Evolutionary conservation across 345 rosid species (phyloP), one percentile per base, ranked within the genome.

Genomic region (Eucalyptus sp.): DNA sequence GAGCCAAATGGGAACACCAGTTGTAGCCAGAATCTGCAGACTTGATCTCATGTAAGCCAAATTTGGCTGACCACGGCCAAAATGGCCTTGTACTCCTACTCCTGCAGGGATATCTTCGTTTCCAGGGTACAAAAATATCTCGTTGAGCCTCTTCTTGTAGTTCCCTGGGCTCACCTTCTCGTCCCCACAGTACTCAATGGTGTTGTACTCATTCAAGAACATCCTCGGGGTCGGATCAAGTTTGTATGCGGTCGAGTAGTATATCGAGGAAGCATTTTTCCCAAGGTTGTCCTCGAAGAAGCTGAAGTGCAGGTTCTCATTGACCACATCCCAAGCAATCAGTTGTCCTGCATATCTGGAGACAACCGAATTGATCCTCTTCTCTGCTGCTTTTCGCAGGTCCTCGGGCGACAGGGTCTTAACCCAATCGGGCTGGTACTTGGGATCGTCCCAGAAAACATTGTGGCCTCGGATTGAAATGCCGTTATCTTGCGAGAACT

Each of bases 321-420:
- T 96, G 92, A 97, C 86, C 81, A 95, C 97, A 90, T 97, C 99
- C 99, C 99, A 97, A 8, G 94, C 96, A 76, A 95, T 95, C 54
- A 97, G 86, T 50, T 94, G 87, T 50, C 97, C 97, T 76, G 93
- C 91, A 83, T 96, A 97, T 91, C 98, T 94, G 8, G 92, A 87
- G 88, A 95, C 94, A 52, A 95, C 96, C 2, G 99, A 97, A 9
- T 94, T 87, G 29, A 96, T 92, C 89, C 98, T 90, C 87, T 86
- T 92, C 3, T 90, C 87, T 13, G 98, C 92, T 8, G 95, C 97
- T 48, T 43, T 56, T 89, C 49, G 44, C 51, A 97, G 60, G 41
- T 95, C 94, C 4, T 92, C 54, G 0, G 94, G 89, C 2, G 94
- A 89, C 41, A 97, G 93, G 13, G 89, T 43, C 79, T 89, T 80